A percentile compares a stretch with the other conserved stretches of the same genome.
Evolutionary conservation across 2,329 filamentous ascomycete species (phyloP).

Genomic region (Cordyceps fumosorosea): DNA sequence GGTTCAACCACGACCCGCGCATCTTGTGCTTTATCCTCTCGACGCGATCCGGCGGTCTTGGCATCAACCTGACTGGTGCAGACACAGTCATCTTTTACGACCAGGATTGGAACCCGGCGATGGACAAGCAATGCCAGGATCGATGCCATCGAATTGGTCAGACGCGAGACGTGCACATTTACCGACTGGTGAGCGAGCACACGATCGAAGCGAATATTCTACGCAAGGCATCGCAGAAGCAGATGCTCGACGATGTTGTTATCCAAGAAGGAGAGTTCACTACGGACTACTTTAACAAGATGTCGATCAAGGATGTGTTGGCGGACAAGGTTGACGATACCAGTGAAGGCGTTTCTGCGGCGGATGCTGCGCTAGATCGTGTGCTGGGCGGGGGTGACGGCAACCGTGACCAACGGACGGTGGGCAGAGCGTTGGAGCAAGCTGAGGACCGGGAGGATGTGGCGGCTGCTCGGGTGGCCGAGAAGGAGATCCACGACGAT

Average conservation of each 20-base stretch:
- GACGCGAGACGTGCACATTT: slow-evolving; percentile 95
- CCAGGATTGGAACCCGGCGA: slow-evolving; percentile 97
- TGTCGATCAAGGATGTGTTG: slow-evolving; percentile 64
- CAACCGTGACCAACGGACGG: slow-evolving; percentile 53
- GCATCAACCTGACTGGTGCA: slow-evolving; percentile 93
- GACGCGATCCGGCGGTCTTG: slow-evolving; percentile 85
- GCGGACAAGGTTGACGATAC: slow-evolving; percentile 48
- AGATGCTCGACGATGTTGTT: slow-evolving; percentile 94
- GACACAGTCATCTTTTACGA: slow-evolving; percentile 99
- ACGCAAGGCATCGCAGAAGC: slow-evolving; percentile 93
- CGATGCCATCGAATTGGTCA: slow-evolving; percentile 95
- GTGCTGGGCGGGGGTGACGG: slow-evolving; percentile 65
- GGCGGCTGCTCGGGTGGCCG: slow-evolving; percentile 75
- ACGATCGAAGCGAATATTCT: slow-evolving; percentile 98
- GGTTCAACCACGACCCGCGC: slow-evolving; percentile 90
- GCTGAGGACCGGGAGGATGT: slow-evolving; percentile 93
- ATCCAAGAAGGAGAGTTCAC: slow-evolving; percentile 98
- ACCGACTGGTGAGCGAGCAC: slow-evolving; percentile 84
- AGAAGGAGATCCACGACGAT: slow-evolving; percentile 82
- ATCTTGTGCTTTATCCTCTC: slow-evolving; percentile 95
- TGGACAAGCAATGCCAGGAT: slow-evolving; percentile 99
- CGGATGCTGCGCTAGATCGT: slow-evolving; percentile 77
- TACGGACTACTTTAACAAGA: slow-evolving; percentile 86
- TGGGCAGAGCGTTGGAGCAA: slow-evolving; percentile 71
- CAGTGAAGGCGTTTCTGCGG: slow-evolving; percentile 55